Evolutionary conservation across 164 flowering plant species (phyloP), one percentile per base, ranked within the genome.

Genomic region (Annona squamosa): DNA sequence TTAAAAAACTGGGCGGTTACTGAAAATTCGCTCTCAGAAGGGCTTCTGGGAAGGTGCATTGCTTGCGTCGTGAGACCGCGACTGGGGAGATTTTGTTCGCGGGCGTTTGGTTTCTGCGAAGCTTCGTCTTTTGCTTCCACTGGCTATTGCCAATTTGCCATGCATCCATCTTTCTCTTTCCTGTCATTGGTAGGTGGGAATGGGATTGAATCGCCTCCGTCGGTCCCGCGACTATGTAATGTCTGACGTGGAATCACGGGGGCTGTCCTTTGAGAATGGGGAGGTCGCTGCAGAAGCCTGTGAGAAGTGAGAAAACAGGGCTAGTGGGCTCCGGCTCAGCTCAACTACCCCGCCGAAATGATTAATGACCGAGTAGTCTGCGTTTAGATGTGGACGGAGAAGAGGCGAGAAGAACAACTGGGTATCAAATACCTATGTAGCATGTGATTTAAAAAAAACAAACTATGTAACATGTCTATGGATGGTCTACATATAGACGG

Each of bases 41-140:
- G 43, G 67, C 46, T 74, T 68, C 76, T 5, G 68, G 77, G 77
- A 75, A 75, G 77, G 48, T 75, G 62, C 65, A 6, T 26, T 47
- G 48, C 65, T 46, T 47, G 46, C 13, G 67, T 65, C 1, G 16
- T 41, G 67, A 10, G 67, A 42, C 67, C 45, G 67, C 46, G 46
- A 42, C 16, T 65, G 7, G 13, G 44, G 67, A 63, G 48, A 2
- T 56, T 4, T 26, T 65, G 56, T 71, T 65, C 62, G 5, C 5
- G 67, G 2, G 65, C 12, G 69, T 65, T 26, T 52, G 52, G 78
- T 52, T 75, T 75, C 78, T 12, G 16, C 1, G 78, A 75, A 75
- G 73, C 66, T 75, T 75, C 78, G 37, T 26, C 37, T 63, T 70
- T 18, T 26, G 5, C 17, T 56, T 52, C 12, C 1, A 10, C 0